Evolutionary conservation across 2,329 filamentous ascomycete species (phyloP), one percentile per base, ranked within the genome.

Genomic region (Fusarium hainanense): DNA sequence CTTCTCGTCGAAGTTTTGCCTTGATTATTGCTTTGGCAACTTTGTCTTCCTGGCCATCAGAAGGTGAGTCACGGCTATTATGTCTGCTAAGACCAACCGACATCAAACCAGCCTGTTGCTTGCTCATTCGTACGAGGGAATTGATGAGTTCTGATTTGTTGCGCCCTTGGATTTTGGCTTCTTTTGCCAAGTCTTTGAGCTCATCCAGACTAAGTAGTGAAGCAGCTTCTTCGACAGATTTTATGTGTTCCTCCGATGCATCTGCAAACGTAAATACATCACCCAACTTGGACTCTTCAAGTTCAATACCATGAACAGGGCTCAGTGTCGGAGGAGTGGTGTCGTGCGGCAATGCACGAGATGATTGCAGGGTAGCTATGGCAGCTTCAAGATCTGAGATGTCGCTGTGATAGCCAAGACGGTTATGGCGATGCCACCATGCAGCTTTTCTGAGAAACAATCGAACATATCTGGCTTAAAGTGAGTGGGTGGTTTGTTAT

Each of bases 391-490:
- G 83, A 77, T 98, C 88, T 46, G 90, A 87, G 65, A 99, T 92
- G 77, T 98, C 94, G 69, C 89, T 88, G 75, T 95, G 88, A 75
- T 98, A 98, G 3, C 89, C 89, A 27, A 99, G 81, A 23, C 89
- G 88, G 73, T 87, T 89, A 68, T 93, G 87, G 12, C 96, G 90
- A 82, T 98, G 94, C 96, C 96, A 99, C 3, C 90, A 90, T 23
- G 92, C 92, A 2, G 93, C 93, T 79, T 99, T 99, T 48, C 96
- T 90, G 5, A 99, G 84, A 76, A 99, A 99, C 3, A 99, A 83
- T 23, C 96, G 90, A 16, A 98, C 94, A 80, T 98, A 97, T 77
- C 93, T 95, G 65, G 30, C 20, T 42, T 18, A 30, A 48, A 48
- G 61, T 71, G 52, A 74, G 68, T 34, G 30, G 49, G 21, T 27